Evolutionary conservation across 495 filamentous ascomycete species (phyloP), one percentile per base, ranked within the genome.

Genomic region (Darksidea phi): DNA sequence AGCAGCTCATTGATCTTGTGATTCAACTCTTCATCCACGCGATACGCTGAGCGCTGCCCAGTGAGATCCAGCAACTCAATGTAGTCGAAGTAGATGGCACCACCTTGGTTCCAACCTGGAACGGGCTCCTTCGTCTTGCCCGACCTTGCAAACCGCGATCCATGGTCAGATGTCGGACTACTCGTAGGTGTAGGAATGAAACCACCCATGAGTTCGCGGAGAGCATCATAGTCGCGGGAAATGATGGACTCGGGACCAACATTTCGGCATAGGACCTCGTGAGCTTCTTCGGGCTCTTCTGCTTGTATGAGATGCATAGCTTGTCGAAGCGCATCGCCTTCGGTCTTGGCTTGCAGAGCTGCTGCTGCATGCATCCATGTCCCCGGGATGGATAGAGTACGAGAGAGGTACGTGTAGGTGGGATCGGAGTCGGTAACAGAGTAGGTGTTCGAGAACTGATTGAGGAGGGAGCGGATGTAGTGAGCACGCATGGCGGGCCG

Each of bases 351-450:
- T 67, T 89, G 82, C 7, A 95, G 77, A 4, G 92, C 94, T 75
- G 91, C 91, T 25, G 93, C 89, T 54, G 90, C 84, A 84, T 86
- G 92, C 62, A 97, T 80, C 91, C 90, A 95, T 23, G 76, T 66
- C 36, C 78, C 78, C 3, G 91, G 88, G 50, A 97, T 79, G 53
- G 85, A 78, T 47, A 88, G 81, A 4, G 81, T 79, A 28, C 77
- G 67, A 4, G 79, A 76, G 0, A 95, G 79, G 21, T 80, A 80
- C 15, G 72, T 74, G 75, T 86, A 90, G 10, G 54, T 68, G 7
- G 76, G 64, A 38, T 59, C 48, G 10, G 78, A 78, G 34, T 84
- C 82, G 1, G 75, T 76, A 21, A 86, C 76, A 3, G 75, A 71
- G 36, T 82, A 79, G 24, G 63, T 54, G 37, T 61, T 15, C 0